A percentile compares a stretch with the other conserved stretches of the same genome.
Evolutionary conservation across 768 basidiomycete species (phyloP).

Genomic region (Lactarius sp.): DNA sequence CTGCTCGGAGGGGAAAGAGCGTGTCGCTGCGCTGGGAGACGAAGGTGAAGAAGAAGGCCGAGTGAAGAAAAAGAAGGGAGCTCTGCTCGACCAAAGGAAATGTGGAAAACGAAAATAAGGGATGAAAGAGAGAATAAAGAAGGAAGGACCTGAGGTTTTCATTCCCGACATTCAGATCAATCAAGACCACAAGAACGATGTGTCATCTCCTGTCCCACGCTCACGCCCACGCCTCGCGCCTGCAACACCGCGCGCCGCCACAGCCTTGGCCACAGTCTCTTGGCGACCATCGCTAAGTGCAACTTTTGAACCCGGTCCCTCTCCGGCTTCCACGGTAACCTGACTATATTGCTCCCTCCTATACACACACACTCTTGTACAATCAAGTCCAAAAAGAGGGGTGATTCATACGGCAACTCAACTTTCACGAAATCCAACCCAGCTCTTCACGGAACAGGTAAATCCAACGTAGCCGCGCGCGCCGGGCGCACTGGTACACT

Average conservation of each 20-base stretch:
- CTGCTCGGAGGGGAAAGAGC: constrained; percentile 22
- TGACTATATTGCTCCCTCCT: background rate
- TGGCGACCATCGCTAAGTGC: constrained; percentile 24
- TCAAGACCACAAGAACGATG: no score
- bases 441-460: background rate
- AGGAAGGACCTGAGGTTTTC: background rate
- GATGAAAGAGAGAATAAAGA: background rate
- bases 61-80: constrained; percentile 6
- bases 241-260: background rate
- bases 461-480: background rate
- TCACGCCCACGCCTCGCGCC: background rate
- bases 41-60: constrained; percentile 6
- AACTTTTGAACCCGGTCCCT: background rate
- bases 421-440: background rate
- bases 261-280: constrained; percentile 2
- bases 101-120: constrained; percentile 1
- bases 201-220: background rate
- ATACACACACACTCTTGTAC: background rate
- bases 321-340: background rate
- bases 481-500: background rate
- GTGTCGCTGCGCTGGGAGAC: constrained; percentile 1
- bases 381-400: background rate
- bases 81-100: constrained; percentile 22
- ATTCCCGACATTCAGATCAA: no score
- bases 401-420: background rate